Conservation (phyloP, 257 asterid species). For the Primulina eburnea region DNA sequence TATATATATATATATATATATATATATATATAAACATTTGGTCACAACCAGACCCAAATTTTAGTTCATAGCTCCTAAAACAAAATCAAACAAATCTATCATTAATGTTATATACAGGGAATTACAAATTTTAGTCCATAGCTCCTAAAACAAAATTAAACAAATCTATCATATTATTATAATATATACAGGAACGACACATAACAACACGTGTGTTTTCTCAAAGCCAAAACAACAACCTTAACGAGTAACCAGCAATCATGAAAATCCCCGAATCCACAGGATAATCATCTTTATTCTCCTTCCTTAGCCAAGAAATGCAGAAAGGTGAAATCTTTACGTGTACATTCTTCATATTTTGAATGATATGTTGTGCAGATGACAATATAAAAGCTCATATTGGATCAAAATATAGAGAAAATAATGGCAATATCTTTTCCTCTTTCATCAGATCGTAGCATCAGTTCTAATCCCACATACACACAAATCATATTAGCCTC, state of each 20-base stretch:
- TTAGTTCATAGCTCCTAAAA: no score
- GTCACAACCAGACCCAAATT: no score
- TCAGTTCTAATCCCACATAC: conserved; percentile 35
- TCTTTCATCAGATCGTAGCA: conserved; percentile 33
- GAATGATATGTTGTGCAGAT: not conserved
- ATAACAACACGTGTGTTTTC: not conserved
- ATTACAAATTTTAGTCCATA: no score
- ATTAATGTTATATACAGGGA: no score
- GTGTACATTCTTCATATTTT: not conserved
- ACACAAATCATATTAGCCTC: conserved; percentile 66
- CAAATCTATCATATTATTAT: no score
- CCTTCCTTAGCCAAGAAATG: conserved; percentile 30
- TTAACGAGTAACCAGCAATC: not conserved
- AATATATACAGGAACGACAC: no score
- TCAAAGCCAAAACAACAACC: not conserved
- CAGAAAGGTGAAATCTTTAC: conserved; percentile 29
- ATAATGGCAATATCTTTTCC: not conserved
- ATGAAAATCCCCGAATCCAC: conserved; percentile 28
- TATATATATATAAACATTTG: no score
- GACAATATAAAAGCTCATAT: not conserved
- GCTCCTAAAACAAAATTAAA: no score
- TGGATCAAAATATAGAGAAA: not conserved
- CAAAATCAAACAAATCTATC: no score
- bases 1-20: no score
- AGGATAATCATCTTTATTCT: conserved; percentile 18